Evolutionary conservation across 2,329 filamentous ascomycete species (phyloP).

Genomic region (Fusarium metavorans): DNA sequence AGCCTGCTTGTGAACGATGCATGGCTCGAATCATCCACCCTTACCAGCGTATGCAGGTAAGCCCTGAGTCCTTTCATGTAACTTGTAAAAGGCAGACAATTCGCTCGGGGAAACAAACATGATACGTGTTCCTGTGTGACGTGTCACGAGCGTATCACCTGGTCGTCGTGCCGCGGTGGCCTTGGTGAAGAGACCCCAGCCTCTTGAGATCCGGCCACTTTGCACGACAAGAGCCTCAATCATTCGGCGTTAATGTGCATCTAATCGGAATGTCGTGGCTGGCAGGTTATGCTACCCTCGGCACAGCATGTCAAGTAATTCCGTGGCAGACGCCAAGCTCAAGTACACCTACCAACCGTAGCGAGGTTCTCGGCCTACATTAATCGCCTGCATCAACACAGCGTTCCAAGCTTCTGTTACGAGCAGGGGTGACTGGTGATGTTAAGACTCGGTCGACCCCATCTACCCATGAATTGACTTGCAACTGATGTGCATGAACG

Average conservation of each 20-base stretch:
- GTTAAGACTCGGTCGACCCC: background rate
- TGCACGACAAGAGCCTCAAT: background rate
- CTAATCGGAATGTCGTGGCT: background rate
- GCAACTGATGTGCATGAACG: background rate
- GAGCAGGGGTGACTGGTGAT: background rate
- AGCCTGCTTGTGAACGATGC: background rate
- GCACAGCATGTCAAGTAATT: background rate
- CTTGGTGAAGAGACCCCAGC: background rate
- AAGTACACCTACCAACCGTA: background rate
- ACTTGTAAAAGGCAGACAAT: background rate
- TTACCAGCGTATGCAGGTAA: background rate
- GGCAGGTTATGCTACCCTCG: background rate
- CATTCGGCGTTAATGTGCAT: background rate
- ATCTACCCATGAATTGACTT: background rate
- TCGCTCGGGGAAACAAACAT: background rate
- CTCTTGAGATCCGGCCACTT: background rate
- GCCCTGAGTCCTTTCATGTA: background rate
- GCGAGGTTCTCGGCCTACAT: background rate
- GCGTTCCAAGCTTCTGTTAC: background rate
- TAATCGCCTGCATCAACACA: background rate
- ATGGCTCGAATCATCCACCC: background rate
- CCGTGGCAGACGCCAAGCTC: background rate
- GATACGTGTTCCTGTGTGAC: background rate
- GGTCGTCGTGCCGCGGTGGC: background rate
- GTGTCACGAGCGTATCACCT: background rate